phyloP scores from a whole-genome alignment of 352 stramenopile genomes.

The Pythium periplocum region DNA sequence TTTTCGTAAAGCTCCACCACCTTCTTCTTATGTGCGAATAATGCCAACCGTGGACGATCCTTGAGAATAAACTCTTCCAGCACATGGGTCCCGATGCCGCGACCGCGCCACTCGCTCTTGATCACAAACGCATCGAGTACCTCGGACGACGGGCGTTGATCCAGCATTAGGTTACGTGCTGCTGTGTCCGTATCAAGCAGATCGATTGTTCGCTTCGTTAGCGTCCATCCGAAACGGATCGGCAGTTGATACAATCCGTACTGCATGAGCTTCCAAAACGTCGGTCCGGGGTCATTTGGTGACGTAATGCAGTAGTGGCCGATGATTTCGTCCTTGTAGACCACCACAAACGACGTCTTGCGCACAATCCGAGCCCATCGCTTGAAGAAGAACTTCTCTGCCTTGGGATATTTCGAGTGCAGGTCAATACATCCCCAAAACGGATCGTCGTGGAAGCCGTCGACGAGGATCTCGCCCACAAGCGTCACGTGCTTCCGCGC shows the following conservation, averaged over 20 bases:
- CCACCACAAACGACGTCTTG: not conserved
- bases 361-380: not conserved
- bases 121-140: slow-evolving; percentile 9
- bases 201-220: slow-evolving; percentile 5
- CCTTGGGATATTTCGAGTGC: not conserved
- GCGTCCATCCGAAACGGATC: slow-evolving; percentile 5
- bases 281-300: not conserved
- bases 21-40: slow-evolving; percentile 1
- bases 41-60: not conserved
- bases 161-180: not conserved
- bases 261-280: slow-evolving; percentile 1
- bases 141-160: not conserved
- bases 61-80: slow-evolving; percentile 6
- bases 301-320: not conserved
- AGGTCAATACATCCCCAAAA: slow-evolving; percentile 7
- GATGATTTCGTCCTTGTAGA: slow-evolving; percentile 2
- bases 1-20: slow-evolving; percentile 4
- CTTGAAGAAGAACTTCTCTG: not conserved
- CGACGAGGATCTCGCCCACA: slow-evolving; percentile 6
- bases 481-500: slow-evolving; percentile 2
- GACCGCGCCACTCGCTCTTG: slow-evolving; percentile 9
- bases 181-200: slow-evolving; percentile 1
- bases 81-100: slow-evolving; percentile 4
- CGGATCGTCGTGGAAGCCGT: slow-evolving; percentile 8
- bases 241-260: slow-evolving; percentile 3